These are phyloP conservation scores for Trypanosomatidae sp. DNA, from an alignment of 208 protist species.

Conservation along the genomic window DNA sequence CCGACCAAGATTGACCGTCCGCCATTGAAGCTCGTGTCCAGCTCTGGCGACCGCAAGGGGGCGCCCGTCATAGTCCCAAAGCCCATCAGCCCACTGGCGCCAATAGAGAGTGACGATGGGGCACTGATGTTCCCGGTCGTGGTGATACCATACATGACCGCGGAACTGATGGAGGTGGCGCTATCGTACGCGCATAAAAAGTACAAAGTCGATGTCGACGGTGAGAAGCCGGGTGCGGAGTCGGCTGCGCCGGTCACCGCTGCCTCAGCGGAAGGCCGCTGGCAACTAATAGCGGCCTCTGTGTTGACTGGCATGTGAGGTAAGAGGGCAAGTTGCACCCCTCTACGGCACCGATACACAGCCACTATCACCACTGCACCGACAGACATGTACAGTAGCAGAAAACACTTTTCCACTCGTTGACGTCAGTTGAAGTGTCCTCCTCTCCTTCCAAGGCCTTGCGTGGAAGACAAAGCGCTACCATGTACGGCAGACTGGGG, in stretches of 20 bases:
- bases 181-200: constrained; percentile 72
- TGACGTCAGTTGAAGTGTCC: not conserved
- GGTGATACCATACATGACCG: constrained; percentile 39
- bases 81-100: constrained; percentile 21
- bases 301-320: constrained; percentile 49
- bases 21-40: constrained; percentile 16
- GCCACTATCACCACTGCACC: not conserved
- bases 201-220: constrained; percentile 61
- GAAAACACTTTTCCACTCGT: not conserved
- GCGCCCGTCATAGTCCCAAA: constrained; percentile 19
- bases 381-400: constrained; percentile 2
- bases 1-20: constrained; percentile 18
- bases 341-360: not conserved
- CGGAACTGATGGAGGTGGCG: constrained; percentile 44
- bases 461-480: not conserved
- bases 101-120: constrained; percentile 18
- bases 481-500: not conserved
- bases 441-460: not conserved
- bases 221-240: constrained; percentile 46
- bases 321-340: not conserved
- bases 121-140: constrained; percentile 48
- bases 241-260: constrained; percentile 14
- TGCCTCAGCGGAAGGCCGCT: constrained; percentile 20
- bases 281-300: constrained; percentile 43
- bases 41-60: constrained; percentile 25